These are phyloP conservation scores for Tetrahymena elliotti DNA, from an alignment of 73 alveolate species.

Conservation along the genomic window DNA sequence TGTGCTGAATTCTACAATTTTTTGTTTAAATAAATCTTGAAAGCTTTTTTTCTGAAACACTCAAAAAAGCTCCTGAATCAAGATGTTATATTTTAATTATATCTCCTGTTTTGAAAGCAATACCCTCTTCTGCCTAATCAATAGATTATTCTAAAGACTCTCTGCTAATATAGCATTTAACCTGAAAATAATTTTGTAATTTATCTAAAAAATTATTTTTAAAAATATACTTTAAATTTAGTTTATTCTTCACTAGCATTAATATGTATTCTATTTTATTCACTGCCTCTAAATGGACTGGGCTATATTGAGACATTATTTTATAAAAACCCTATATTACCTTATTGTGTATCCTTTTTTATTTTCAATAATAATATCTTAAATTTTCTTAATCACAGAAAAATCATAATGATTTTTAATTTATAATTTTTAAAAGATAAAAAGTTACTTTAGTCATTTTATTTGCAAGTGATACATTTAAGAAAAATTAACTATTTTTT, in stretches of 20 bases:
- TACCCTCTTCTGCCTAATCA: not conserved
- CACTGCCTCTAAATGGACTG: not conserved
- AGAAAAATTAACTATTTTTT: not conserved
- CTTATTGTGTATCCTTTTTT: not conserved
- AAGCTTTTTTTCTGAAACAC: not conserved
- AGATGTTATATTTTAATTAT: not conserved
- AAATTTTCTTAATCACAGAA: too few relatives aligned
- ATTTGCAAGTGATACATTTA: not conserved
- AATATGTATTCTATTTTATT: not conserved
- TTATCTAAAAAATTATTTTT: not conserved
- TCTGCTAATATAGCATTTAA: not conserved
- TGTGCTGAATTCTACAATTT: not conserved
- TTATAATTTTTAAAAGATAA: not conserved
- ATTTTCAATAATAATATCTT: too few relatives aligned
- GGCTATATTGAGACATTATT: not conserved
- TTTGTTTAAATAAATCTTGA: not conserved
- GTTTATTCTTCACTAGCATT: not conserved
- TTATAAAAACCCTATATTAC: not conserved
- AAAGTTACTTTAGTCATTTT: not conserved
- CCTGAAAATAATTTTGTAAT: not conserved
- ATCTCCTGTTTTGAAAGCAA: not conserved
- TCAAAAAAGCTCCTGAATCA: not conserved
- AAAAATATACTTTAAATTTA: not conserved
- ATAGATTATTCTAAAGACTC: not conserved
- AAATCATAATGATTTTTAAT: too few relatives aligned